Conservation (phyloP, 1,284 basidiomycete species). For the Rhodotorula glutinis region DNA sequence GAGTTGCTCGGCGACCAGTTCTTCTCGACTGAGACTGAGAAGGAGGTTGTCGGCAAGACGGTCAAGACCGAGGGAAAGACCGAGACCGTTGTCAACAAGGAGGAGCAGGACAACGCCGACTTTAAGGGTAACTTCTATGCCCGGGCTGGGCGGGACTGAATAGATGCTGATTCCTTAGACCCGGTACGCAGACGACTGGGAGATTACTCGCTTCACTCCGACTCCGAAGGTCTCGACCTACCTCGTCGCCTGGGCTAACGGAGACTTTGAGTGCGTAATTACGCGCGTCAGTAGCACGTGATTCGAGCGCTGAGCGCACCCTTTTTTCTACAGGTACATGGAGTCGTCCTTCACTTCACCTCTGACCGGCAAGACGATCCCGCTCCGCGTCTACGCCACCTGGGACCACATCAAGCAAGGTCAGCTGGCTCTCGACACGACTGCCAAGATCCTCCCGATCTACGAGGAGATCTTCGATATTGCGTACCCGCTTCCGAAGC, state of each 20-base stretch:
- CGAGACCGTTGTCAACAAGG: constrained; percentile 10
- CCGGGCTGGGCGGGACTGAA: too few species aligned
- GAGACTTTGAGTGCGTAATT: constrained; percentile 60
- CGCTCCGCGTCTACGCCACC: constrained; percentile 86
- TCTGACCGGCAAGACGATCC: constrained; percentile 73
- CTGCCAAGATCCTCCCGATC: constrained; percentile 77
- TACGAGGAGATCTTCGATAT: constrained; percentile 64
- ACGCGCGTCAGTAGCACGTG: too few species aligned
- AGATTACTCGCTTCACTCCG: constrained; percentile 45
- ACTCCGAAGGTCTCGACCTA: constrained; percentile 74
- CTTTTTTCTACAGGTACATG: constrained; percentile 52
- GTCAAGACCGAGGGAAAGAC: constrained; percentile 49
- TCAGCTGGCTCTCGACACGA: constrained; percentile 77
- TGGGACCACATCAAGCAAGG: constrained; percentile 77
- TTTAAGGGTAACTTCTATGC: constrained; percentile 8
- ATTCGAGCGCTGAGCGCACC: too few species aligned
- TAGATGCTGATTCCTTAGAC: too few species aligned
- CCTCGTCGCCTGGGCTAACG: constrained; percentile 88
- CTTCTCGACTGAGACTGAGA: constrained; percentile 52
- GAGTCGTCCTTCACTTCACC: constrained; percentile 77
- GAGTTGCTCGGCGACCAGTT: constrained; percentile 9
- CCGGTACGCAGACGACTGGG: constrained; percentile 41
- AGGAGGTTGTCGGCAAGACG: constrained; percentile 48
- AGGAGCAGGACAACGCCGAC: constrained; percentile 7
- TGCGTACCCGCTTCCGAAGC: constrained; percentile 47